Percentiles rank a stretch among this genome's conserved stretches.
Conservation (phyloP, 1,139 yeast genomes). For the Protomyces lactucae-debilis region DNA sequence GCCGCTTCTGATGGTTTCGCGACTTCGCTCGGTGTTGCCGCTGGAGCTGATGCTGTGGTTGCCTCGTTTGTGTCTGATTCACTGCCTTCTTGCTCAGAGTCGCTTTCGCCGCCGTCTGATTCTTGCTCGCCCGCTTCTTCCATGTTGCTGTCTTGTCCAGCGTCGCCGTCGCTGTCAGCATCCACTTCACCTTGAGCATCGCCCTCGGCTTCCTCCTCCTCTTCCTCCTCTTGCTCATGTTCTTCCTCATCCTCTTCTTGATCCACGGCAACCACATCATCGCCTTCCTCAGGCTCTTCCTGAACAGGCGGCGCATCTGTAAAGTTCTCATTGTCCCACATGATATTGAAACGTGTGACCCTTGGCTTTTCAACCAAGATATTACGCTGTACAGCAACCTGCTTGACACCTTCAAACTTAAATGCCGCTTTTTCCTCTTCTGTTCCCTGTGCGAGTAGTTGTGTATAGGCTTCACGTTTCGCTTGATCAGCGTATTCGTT, state of each 20-base stretch:
- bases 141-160: neutral
- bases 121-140: neutral
- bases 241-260: constrained; percentile 27
- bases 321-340: constrained; percentile 51
- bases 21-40: neutral
- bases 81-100: neutral
- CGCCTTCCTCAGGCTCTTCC: constrained; percentile 30
- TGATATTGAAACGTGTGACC: constrained; percentile 91
- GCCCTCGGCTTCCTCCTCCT: constrained; percentile 27
- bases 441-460: constrained; percentile 36
- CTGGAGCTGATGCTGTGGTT: neutral
- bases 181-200: constrained; percentile 42
- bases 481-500: constrained; percentile 58
- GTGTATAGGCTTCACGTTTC: neutral
- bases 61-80: neutral
- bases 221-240: constrained; percentile 15
- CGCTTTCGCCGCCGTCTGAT: neutral
- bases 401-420: constrained; percentile 59
- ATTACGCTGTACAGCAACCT: constrained; percentile 89
- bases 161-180: constrained; percentile 31
- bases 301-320: constrained; percentile 31
- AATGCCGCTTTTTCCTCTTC: constrained; percentile 96
- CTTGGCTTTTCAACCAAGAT: constrained; percentile 95
- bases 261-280: constrained; percentile 27
- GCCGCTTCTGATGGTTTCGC: neutral